Conservation (phyloP, 768 basidiomycete species). For the Candolleomyces eurysporus region DNA sequence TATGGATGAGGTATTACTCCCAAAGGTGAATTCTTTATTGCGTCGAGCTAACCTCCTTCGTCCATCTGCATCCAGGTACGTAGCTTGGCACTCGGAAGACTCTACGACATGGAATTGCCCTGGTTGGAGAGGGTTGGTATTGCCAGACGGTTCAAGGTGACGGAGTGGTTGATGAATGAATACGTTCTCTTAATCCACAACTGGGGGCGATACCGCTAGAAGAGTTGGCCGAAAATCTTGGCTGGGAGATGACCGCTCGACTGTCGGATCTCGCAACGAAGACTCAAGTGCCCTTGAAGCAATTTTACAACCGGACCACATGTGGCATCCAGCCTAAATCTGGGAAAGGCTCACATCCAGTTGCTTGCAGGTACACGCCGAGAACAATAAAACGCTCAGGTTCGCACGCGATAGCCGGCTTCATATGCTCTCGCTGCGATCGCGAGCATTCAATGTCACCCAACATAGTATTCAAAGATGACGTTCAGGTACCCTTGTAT, state of each 20-base stretch:
- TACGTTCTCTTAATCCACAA: background rate
- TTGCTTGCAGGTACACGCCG: too few relatives aligned
- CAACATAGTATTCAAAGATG: too few relatives aligned
- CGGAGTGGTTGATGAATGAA: background rate
- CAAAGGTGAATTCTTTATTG: background rate
- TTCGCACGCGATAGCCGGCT: background rate
- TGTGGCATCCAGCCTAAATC: too few relatives aligned
- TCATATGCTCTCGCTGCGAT: background rate
- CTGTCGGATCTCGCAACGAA: background rate
- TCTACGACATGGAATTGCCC: background rate
- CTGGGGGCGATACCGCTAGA: background rate
- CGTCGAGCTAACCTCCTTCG: background rate
- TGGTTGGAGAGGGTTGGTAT: background rate
- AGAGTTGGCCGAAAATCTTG: background rate
- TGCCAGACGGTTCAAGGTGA: background rate
- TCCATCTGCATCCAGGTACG: background rate
- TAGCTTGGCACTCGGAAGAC: background rate
- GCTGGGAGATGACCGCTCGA: background rate
- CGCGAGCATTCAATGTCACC: background rate
- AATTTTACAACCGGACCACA: too few relatives aligned
- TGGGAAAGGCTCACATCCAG: too few relatives aligned
- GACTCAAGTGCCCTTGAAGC: background rate
- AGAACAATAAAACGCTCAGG: too few relatives aligned
- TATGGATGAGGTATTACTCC: background rate
- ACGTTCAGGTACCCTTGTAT: background rate